Evolutionary conservation across 441 rosid genomes (phyloP).

Genomic region (Melastoma candidum): DNA sequence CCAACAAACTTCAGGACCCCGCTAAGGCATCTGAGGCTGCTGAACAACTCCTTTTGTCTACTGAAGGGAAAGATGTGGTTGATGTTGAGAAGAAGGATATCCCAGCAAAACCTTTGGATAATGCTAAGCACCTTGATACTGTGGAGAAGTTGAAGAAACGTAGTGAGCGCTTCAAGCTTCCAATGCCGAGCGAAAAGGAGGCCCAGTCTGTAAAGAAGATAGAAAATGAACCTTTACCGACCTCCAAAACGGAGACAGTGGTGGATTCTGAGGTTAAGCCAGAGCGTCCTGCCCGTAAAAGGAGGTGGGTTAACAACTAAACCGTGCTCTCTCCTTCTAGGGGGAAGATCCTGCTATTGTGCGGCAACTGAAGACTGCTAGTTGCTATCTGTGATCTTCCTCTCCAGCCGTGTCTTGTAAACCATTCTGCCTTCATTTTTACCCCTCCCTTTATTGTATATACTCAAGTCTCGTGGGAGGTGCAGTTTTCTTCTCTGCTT

Average conservation of each 20-base stretch:
- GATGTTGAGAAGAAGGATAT: constrained; percentile 46
- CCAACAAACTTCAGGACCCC: constrained; percentile 13
- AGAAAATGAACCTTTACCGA: constrained; percentile 50
- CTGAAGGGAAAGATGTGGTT: constrained; percentile 39
- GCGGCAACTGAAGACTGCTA: too few species aligned
- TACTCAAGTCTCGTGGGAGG: too few species aligned
- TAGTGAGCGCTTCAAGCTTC: constrained; percentile 95
- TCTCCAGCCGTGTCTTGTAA: too few species aligned
- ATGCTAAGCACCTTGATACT: constrained; percentile 66
- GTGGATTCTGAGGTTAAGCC: constrained; percentile 62
- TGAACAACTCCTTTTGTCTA: constrained; percentile 29
- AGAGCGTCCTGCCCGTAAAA: constrained; percentile 91
- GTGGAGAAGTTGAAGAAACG: constrained; percentile 97
- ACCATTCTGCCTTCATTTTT: too few species aligned
- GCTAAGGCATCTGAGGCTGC: too few species aligned
- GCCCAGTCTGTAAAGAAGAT: constrained; percentile 39
- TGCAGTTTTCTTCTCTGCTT: too few species aligned
- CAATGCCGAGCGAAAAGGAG: constrained; percentile 86
- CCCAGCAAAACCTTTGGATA: constrained; percentile 46
- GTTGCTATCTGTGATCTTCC: too few species aligned
- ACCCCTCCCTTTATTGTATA: too few species aligned
- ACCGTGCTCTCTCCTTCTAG: too few species aligned
- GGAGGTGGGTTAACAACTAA: constrained; percentile 78
- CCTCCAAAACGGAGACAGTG: constrained; percentile 44
- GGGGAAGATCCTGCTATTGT: too few species aligned